Percentiles rank a stretch among this genome's conserved stretches.
Evolutionary conservation across 1,284 basidiomycete species (phyloP).

Genomic region (Cryptococcus deneoformans): DNA sequence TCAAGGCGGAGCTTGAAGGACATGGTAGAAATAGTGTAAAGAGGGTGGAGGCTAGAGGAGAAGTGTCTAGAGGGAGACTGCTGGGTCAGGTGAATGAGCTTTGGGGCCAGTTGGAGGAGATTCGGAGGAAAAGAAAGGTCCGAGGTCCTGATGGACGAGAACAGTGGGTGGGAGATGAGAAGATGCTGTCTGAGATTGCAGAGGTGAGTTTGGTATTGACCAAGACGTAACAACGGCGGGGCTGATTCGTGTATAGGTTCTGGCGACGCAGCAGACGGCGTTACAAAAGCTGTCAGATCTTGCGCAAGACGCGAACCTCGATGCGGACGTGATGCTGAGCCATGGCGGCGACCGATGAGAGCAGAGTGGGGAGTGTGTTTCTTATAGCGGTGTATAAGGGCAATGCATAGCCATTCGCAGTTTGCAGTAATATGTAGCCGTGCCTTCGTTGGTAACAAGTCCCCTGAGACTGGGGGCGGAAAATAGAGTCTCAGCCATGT

Average conservation of each 20-base stretch:
- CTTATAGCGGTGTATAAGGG: no score
- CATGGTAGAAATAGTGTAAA: slow-evolving; percentile 34
- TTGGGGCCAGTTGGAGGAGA: slow-evolving; percentile 79
- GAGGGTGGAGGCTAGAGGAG: slow-evolving; percentile 8
- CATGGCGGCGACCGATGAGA: not conserved
- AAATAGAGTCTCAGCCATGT: no score
- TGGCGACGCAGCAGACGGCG: slow-evolving; percentile 74
- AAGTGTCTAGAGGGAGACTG: slow-evolving; percentile 40
- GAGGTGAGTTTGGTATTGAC: slow-evolving; percentile 55
- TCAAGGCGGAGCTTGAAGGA: slow-evolving; percentile 67
- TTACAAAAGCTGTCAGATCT: slow-evolving; percentile 74
- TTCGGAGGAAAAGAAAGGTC: slow-evolving; percentile 52
- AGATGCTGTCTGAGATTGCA: slow-evolving; percentile 69
- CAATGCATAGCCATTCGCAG: no score
- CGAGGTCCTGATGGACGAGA: slow-evolving; percentile 48
- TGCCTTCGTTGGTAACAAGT: no score
- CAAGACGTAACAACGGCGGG: not conserved
- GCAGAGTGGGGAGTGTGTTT: no score
- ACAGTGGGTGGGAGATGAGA: slow-evolving; percentile 76
- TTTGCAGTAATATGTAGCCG: no score
- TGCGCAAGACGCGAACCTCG: slow-evolving; percentile 63
- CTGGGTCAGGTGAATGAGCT: slow-evolving; percentile 71
- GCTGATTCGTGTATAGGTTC: slow-evolving; percentile 55
- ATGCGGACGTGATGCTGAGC: slow-evolving; percentile 62
- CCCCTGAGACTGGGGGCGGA: no score